Conservation (phyloP, 2,329 filamentous ascomycete species). For the Aspergillus ochraceus region DNA sequence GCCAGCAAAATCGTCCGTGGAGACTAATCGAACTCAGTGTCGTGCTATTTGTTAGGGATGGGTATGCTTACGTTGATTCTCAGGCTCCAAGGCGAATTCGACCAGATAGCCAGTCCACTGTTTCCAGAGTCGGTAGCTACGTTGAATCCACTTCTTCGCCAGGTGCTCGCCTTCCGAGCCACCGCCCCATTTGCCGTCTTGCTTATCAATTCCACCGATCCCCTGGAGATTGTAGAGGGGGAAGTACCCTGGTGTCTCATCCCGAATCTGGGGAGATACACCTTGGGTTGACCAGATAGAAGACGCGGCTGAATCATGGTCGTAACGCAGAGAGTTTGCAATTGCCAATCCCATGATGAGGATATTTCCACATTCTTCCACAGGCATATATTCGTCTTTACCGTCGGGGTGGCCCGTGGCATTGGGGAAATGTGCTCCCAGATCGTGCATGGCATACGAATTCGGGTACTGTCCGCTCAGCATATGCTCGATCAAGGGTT, state of each 20-base stretch:
- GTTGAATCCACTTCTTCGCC: conserved; percentile 64
- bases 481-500: conserved; percentile 79
- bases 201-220: conserved; percentile 54
- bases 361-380: conserved; percentile 68
- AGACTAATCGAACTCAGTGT: conserved; percentile 49
- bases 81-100: conserved; percentile 71
- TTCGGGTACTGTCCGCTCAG: conserved; percentile 81
- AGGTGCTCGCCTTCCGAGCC: conserved; percentile 54
- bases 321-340: conserved; percentile 70
- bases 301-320: conserved; percentile 54
- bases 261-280: conserved; percentile 20
- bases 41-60: background rate
- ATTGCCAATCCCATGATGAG: conserved; percentile 79
- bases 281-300: conserved; percentile 59
- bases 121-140: conserved; percentile 70
- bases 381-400: conserved; percentile 56
- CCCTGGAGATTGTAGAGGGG: conserved; percentile 51
- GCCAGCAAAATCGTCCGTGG: conserved; percentile 82
- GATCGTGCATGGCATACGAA: conserved; percentile 55
- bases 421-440: conserved; percentile 56
- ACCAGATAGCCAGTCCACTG: conserved; percentile 80
- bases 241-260: conserved; percentile 39
- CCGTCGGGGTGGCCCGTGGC: conserved; percentile 56
- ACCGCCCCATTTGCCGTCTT: conserved; percentile 63
- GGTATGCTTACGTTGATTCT: conserved; percentile 59